phyloP scores from a whole-genome alignment of 768 basidiomycete species.

The Lactifluus subvellereus region DNA sequence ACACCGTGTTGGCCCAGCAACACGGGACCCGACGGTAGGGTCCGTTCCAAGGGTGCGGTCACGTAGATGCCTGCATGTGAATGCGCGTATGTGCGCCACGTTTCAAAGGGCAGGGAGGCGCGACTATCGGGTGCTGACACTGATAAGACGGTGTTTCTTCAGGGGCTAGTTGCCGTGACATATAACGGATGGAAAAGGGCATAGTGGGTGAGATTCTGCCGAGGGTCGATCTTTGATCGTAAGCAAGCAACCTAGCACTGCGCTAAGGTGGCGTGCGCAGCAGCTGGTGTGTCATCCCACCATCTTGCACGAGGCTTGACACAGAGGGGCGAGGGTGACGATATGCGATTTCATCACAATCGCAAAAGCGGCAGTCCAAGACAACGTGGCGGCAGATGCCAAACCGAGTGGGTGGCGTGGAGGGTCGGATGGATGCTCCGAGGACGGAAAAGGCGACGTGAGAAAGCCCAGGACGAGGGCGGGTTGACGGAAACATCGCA shows the following conservation, averaged over 20 bases:
- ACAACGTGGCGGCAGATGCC: background rate
- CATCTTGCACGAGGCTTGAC: background rate
- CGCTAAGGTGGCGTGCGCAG: conserved; percentile 4
- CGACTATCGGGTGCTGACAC: background rate
- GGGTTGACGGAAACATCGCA: too few relatives aligned
- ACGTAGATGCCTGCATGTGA: background rate
- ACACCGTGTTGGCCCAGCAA: background rate
- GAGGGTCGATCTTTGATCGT: conserved; percentile 13
- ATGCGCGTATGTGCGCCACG: conserved; percentile 3
- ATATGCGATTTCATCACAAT: background rate
- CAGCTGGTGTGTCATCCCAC: conserved; percentile 1
- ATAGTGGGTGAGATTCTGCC: conserved; percentile 1
- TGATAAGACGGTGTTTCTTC: conserved; percentile 3
- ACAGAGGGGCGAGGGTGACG: background rate
- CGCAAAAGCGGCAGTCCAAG: too few relatives aligned
- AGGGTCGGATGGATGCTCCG: background rate
- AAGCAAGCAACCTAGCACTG: background rate
- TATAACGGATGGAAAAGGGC: background rate
- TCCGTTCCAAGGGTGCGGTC: background rate
- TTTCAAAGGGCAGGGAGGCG: conserved; percentile 10
- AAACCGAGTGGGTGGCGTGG: background rate
- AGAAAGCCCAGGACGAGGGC: background rate
- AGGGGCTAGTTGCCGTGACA: background rate
- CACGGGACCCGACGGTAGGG: background rate
- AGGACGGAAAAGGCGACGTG: background rate